Percentiles rank a stretch among this genome's conserved stretches.
Conservation (phyloP, 495 filamentous ascomycete genomes). For the Penicillium soppii region DNA sequence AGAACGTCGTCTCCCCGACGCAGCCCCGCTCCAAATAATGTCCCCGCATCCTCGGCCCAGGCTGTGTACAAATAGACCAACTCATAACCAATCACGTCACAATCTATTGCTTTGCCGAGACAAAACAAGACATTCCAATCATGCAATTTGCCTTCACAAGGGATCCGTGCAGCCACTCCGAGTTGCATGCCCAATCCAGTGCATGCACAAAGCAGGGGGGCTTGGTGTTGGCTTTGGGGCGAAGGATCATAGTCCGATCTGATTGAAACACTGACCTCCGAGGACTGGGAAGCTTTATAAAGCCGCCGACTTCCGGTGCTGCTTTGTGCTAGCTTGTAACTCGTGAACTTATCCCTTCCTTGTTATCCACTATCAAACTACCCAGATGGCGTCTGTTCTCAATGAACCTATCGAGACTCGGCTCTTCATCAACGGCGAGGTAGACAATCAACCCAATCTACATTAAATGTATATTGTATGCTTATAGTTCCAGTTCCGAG, state of each 20-base stretch:
- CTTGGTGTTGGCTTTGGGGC: neutral
- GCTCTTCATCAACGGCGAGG: slow-evolving; percentile 52
- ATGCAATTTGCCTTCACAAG: neutral
- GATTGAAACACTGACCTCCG: neutral
- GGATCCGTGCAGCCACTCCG: neutral
- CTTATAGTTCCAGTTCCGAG: slow-evolving; percentile 34
- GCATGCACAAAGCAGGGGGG: neutral
- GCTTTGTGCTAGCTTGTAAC: neutral
- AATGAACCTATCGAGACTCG: slow-evolving; percentile 31
- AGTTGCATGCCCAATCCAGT: neutral
- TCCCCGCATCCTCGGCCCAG: neutral
- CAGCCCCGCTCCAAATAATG: neutral
- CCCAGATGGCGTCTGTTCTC: slow-evolving; percentile 13
- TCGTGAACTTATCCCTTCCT: too few species aligned
- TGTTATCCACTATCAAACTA: too few species aligned
- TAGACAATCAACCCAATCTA: slow-evolving; percentile 9
- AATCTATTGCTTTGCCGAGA: neutral
- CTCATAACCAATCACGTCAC: neutral
- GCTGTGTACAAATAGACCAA: neutral
- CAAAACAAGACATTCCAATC: neutral
- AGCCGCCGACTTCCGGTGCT: neutral
- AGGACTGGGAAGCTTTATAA: neutral
- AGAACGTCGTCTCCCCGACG: neutral
- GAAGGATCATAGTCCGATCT: neutral
- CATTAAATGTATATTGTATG: neutral